Base-by-base conservation (phyloP, 106 monocot genomes). In the Allium sativum region DNA sequence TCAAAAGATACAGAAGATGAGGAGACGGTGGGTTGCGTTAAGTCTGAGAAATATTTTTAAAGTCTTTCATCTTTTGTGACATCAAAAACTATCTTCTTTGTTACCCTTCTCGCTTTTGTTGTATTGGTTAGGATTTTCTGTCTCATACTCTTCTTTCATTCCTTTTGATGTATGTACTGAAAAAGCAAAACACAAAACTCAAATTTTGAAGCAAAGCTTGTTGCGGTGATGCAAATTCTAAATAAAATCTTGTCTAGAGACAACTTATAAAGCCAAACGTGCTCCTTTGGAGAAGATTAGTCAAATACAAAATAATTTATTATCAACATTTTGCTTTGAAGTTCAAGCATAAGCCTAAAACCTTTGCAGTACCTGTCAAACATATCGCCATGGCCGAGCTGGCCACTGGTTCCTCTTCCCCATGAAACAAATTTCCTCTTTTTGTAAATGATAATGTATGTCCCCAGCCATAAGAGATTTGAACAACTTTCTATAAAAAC, bases 401-500 rank as follows among this genome's bases (percentile, higher is more conserved):
- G 64, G 7, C 64, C 64, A 12, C 31, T 64, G 40, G 64, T 64
- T 10, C 64, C 64, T 19, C 64, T 64, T 17, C 64, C 50, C 64
- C 92, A 92, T 7, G 92, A 92, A 52, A 87, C 40, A 82, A 56
- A 54, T 92, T 92, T 69, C 71, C 76, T 59, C 63, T 92, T 45
- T 92, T 84, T n/a, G 84, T 79, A 55, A 81, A 46, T 11, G 92
- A 84, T 70, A 92, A 65, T 0, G 87, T 87, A 56, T 92, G 92
- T 72, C 92, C 84, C 92, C 92, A 92, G 54, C 92, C 92, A 72
- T 84, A 92, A 53, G 87, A 79, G n/a, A 92, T 72, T 58, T 84
- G 81, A 17, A 70, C 65, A 66, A 92, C 70, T 74, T 79, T 84
- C 87, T 87, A 73, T 13, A 64, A 40, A 68, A 47, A 4, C 13